Conservation (phyloP, 228 moss, liverwort and hornwort species). For the Sphagnum magellanicum region DNA sequence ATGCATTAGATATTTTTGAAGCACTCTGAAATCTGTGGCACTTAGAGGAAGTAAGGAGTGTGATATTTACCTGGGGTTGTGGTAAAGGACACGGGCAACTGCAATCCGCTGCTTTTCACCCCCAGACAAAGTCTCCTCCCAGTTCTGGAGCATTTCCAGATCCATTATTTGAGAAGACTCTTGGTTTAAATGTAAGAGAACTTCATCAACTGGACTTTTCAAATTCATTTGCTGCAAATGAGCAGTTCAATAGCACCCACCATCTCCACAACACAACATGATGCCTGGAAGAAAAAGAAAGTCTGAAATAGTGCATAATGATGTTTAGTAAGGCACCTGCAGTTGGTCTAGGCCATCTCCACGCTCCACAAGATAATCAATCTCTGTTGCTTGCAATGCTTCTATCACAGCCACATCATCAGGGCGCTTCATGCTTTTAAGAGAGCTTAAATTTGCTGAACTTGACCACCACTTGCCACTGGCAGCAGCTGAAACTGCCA, state of each 20-base stretch:
- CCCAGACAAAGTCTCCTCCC: slow-evolving; percentile 38
- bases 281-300: background rate
- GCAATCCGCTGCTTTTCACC: slow-evolving; percentile 41
- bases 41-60: too few relatives aligned
- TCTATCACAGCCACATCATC: slow-evolving; percentile 48
- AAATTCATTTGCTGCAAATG: background rate
- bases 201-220: background rate
- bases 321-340: slow-evolving; percentile 20
- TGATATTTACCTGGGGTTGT: slow-evolving; percentile 24
- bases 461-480: slow-evolving; percentile 50
- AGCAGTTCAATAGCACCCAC: background rate
- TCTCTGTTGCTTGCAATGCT: slow-evolving; percentile 45
- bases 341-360: slow-evolving; percentile 58
- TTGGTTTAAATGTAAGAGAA: too few relatives aligned
- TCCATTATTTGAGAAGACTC: too few relatives aligned
- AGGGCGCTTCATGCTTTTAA: slow-evolving; percentile 44
- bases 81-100: slow-evolving; percentile 37
- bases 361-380: slow-evolving; percentile 48
- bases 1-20: too few relatives aligned
- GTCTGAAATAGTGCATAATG: too few relatives aligned
- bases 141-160: slow-evolving; percentile 16
- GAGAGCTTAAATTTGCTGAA: slow-evolving; percentile 27
- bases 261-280: background rate
- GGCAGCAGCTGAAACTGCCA: slow-evolving; percentile 35
- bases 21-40: too few relatives aligned